Percentiles rank a stretch among this genome's conserved stretches.
These are phyloP conservation scores for Parathielavia appendiculata DNA, from an alignment of 495 filamentous ascomycete genomes.

Conservation along the genomic window DNA sequence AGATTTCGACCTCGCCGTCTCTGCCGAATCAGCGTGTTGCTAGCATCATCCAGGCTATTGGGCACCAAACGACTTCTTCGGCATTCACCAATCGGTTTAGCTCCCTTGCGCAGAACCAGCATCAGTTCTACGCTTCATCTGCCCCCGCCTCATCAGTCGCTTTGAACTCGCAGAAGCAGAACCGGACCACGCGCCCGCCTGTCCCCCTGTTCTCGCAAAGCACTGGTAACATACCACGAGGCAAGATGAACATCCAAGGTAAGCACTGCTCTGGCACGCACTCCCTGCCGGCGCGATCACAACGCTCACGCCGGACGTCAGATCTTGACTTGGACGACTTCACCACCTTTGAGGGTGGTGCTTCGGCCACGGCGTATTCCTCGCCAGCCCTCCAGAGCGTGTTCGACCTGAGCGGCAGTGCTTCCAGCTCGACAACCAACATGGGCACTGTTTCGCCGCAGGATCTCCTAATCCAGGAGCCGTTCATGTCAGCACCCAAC, in stretches of 20 bases:
- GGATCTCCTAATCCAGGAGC: conserved; percentile 66
- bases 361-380: conserved; percentile 44
- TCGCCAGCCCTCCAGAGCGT: conserved; percentile 46
- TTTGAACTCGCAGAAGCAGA: conserved; percentile 41
- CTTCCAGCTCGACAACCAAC: conserved; percentile 41
- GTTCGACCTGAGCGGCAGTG: conserved; percentile 43
- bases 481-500: conserved; percentile 67
- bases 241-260: conserved; percentile 48
- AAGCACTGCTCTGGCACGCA: conserved; percentile 17
- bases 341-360: conserved; percentile 48
- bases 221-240: conserved; percentile 38
- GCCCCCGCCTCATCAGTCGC: conserved; percentile 44
- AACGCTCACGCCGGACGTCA: conserved; percentile 39
- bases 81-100: conserved; percentile 53
- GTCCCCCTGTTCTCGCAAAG: conserved; percentile 47
- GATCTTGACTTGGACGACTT: conserved; percentile 51
- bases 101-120: conserved; percentile 41
- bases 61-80: conserved; percentile 53
- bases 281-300: conserved; percentile 18
- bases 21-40: conserved; percentile 54
- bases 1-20: conserved; percentile 34
- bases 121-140: conserved; percentile 52
- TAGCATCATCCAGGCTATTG: conserved; percentile 55
- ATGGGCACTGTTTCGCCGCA: conserved; percentile 77
- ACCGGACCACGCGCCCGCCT: conserved; percentile 43